phyloP scores from a whole-genome alignment of 495 filamentous ascomycete species.

The Talaromyces liani region DNA sequence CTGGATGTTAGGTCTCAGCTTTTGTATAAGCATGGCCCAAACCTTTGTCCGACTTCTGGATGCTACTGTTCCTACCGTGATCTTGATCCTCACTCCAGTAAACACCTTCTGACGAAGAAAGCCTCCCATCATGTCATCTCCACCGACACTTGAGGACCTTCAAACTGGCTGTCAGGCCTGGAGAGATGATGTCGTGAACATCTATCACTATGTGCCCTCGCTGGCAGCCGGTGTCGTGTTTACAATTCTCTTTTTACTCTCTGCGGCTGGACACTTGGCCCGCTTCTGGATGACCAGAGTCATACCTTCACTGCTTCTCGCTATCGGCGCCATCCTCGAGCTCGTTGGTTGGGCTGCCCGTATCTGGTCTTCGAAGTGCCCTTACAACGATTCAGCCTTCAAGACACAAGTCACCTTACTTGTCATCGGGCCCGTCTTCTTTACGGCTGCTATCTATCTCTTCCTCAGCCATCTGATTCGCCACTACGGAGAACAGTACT shows the following conservation, averaged over 20 bases:
- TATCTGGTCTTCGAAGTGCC: constrained; percentile 31
- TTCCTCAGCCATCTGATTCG: constrained; percentile 35
- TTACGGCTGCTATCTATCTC: constrained; percentile 38
- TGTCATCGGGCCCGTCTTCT: constrained; percentile 38
- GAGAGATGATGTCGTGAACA: background rate
- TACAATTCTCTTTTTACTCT: background rate
- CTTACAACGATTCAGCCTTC: constrained; percentile 34
- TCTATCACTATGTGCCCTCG: background rate
- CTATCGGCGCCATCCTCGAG: constrained; percentile 13
- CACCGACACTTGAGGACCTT: too few species aligned
- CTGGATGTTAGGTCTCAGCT: too few species aligned
- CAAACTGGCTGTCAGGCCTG: background rate
- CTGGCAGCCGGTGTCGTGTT: background rate
- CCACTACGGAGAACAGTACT: constrained; percentile 25
- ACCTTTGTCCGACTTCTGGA: too few species aligned
- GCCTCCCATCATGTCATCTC: too few species aligned
- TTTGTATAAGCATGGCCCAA: too few species aligned
- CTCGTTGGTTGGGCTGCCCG: constrained; percentile 36
- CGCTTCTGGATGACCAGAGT: background rate
- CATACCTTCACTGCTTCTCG: background rate
- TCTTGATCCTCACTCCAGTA: too few species aligned
- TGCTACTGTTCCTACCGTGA: too few species aligned
- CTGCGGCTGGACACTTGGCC: background rate
- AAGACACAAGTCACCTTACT: constrained; percentile 41
- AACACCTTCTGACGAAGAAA: too few species aligned